Base-by-base conservation (phyloP, 2,329 filamentous ascomycete species). In the Escovopsis weberi region DNA sequence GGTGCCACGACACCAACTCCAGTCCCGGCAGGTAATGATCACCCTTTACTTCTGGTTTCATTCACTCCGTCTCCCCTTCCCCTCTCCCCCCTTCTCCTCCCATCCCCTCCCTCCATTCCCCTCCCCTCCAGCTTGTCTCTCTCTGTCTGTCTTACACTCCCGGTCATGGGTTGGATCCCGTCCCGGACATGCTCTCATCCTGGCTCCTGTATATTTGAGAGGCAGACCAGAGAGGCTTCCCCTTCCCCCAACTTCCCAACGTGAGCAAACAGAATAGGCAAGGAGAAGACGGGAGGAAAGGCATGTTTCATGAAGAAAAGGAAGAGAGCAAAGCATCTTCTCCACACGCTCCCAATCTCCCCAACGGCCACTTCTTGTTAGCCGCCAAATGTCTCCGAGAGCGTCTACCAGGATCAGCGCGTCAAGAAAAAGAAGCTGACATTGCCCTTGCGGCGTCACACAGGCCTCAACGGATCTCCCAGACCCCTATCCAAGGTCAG, bases 401-500 rank as follows among this genome's bases (percentile, higher is more conserved):
- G 15, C 15, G 15, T 15, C 15, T 15, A 15, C 15, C 15, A 15
- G 15, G 15, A 15, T 15, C 15, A 15, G 15, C 15, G 15, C 15
- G 15, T 15, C 15, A 15, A 15, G 15, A 15, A 15, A 15, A 15
- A 15, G 15, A 15, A 15, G 15, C 15, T 15, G 15, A 15, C 15
- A 15, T 15, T 15, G 15, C 15, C 15, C 15, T 15, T 15, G 15
- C 15, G 15, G 15, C 15, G 15, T 15, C 15, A 15, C 40, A 46
- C 49, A 60, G 55, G 51, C 42, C 47, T 48, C 50, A 59, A 59
- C 50, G 44, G 44, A 15, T 75, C 73, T 15, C 73, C 76, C 30
- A 69, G 80, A 53, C 82, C 78, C 23, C 70, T 86, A 35, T 85
- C 82, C 48, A 85, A 82, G 61, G 78, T 87, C 37, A 74, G 82